Evolutionary conservation across 805 yeast species (phyloP).

Genomic region (Metschnikowia baotianmanensis): DNA sequence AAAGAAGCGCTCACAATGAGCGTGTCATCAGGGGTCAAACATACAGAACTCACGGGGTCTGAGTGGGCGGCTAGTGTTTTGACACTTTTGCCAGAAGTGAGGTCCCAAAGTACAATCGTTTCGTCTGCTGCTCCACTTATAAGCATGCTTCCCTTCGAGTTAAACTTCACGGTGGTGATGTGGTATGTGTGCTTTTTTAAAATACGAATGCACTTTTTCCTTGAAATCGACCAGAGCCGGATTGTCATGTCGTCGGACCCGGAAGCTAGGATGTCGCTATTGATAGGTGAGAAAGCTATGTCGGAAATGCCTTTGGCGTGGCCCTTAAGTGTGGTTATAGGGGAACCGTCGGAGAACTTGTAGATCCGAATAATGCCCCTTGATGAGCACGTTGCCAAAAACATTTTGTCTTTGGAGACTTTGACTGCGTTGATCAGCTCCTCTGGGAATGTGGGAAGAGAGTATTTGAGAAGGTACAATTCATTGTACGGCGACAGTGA

Average conservation of each 20-base stretch:
- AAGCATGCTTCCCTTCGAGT: conserved; percentile 70
- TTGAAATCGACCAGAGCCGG: conserved; percentile 62
- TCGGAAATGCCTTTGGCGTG: conserved; percentile 75
- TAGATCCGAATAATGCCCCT: conserved; percentile 29
- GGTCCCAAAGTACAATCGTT: conserved; percentile 88
- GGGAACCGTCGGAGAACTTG: conserved; percentile 20
- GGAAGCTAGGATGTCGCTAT: conserved; percentile 69
- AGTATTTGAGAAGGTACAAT: conserved; percentile 16
- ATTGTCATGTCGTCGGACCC: conserved; percentile 85
- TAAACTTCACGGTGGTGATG: conserved; percentile 69
- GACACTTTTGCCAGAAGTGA: conserved; percentile 61
- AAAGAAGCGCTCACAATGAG: conserved; percentile 82
- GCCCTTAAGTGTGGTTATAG: conserved; percentile 38
- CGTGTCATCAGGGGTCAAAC: conserved; percentile 75
- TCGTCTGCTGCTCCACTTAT: conserved; percentile 89
- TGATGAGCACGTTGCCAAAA: conserved; percentile 51
- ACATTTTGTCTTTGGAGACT: conserved; percentile 59
- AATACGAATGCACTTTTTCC: conserved; percentile 48
- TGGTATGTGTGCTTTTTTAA: conserved; percentile 83
- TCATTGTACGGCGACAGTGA: conserved; percentile 4
- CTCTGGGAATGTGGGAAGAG: conserved; percentile 2
- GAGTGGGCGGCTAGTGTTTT: conserved; percentile 89
- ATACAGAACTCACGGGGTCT: conserved; percentile 79
- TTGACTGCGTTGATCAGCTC: conserved; percentile 44
- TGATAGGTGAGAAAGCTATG: conserved; percentile 70